Evolutionary conservation across 73 alveolate species (phyloP).

Genomic region (Tetrahymena elliotti): DNA sequence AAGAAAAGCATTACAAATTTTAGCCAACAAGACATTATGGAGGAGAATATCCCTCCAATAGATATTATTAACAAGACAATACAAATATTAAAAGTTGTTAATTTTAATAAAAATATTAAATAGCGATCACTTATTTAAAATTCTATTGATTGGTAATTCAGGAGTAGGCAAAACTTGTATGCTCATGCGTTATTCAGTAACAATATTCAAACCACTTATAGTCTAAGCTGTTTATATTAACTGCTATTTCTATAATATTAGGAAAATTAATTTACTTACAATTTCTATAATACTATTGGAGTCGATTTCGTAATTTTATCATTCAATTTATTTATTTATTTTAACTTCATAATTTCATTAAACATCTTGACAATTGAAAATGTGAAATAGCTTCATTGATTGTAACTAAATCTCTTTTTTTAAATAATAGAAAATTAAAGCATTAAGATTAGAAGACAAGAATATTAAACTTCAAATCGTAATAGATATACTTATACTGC

Average conservation of each 20-base stretch:
- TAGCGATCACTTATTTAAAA: constrained; percentile 61
- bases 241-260: not conserved
- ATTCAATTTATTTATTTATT: not conserved
- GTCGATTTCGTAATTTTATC: constrained; percentile 46
- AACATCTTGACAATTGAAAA: too few relatives aligned
- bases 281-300: constrained; percentile 54
- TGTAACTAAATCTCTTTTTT: not conserved
- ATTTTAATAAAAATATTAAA: not conserved
- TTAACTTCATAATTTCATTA: not conserved
- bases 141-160: constrained; percentile 62
- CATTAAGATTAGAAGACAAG: constrained; percentile 33
- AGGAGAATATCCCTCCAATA: not conserved
- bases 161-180: constrained; percentile 66
- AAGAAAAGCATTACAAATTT: not conserved
- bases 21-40: not conserved
- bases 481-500: not conserved
- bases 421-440: constrained; percentile 25
- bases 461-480: constrained; percentile 31
- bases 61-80: not conserved
- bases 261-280: constrained; percentile 52
- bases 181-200: constrained; percentile 41
- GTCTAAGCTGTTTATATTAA: not conserved
- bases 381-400: not conserved
- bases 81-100: not conserved
- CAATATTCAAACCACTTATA: not conserved